Evolutionary conservation across 345 rosid genomes (phyloP).

Genomic region (Abelmoschus esculentus): DNA sequence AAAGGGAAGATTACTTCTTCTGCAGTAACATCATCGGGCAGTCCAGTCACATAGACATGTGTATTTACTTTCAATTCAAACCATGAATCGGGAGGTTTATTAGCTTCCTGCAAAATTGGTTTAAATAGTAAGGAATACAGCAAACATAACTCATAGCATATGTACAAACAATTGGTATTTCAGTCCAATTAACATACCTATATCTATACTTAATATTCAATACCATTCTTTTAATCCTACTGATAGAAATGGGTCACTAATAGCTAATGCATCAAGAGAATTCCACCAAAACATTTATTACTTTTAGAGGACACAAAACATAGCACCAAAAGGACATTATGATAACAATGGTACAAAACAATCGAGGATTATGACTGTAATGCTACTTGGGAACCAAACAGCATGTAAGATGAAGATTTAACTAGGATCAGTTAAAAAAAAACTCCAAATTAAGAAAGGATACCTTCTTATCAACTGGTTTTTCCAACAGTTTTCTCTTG

Average conservation of each 20-base stretch:
- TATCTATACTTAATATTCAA: neutral
- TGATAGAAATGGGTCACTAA: neutral
- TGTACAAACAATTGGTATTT: neutral
- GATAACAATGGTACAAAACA: neutral
- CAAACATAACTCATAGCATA: neutral
- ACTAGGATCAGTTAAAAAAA: neutral
- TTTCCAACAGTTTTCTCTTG: slow-evolving; percentile 66
- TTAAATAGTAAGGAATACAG: neutral
- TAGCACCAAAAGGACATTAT: neutral
- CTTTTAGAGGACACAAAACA: neutral
- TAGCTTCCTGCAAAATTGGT: slow-evolving; percentile 62
- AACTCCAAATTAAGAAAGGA: neutral
- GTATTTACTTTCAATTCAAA: slow-evolving; percentile 96
- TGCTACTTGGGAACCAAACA: neutral
- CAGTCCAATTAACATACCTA: neutral
- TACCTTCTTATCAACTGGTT: slow-evolving; percentile 64
- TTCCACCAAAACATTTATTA: neutral
- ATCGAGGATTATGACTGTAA: neutral
- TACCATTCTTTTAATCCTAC: neutral
- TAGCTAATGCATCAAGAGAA: neutral
- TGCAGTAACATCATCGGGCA: slow-evolving; percentile 78
- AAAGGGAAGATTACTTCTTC: slow-evolving; percentile 71
- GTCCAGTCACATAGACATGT: slow-evolving; percentile 84
- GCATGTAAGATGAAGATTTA: neutral
- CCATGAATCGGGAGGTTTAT: slow-evolving; percentile 93